Base-by-base conservation (phyloP, 495 filamentous ascomycete genomes). In the Mycothermus thermophilus region DNA sequence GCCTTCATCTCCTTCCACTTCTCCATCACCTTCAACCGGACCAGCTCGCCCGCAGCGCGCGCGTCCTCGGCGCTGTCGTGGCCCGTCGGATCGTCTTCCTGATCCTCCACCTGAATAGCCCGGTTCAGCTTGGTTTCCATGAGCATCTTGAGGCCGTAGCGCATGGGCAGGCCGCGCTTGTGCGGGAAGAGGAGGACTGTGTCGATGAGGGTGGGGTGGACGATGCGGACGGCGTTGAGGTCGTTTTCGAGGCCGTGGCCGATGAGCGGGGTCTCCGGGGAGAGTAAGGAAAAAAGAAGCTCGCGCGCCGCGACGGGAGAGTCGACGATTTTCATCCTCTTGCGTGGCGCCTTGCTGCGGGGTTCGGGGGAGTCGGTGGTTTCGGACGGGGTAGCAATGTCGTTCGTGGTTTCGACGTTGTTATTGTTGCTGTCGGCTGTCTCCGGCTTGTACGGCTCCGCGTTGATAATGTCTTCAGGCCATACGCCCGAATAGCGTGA, bases 191-290 rank as follows among this genome's bases (percentile, higher is more conserved):
- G 70, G 0, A 95, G 58, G 15, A 81, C 72, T 2, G 86, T 93
- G 57, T 99, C 90, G 44, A 96, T 69, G 30, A 95, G 67, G 1
- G 69, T 77, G 0, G 77, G 80, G 47, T 97, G 90, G 29, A 92
- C 75, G 27, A 97, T 66, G 9, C 90, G 75, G 30, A 76, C 61
- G 10, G 75, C 70, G 50, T 90, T 90, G 15, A 97, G 67, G 49
- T 97, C 90, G 50, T 97, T 97, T 48, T 96, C 90, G 8, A 96
- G 74, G 5, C 83, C 87, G 55, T 97, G 90, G 14, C 90, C 90
- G 27, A 96, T 80, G 4, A 97, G 57, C 0, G 83, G 83, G 0
- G 86, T 95, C 1, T 66, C 55, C 0, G 83, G 79, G 11, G 72
- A 62, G 23, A 96, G 64, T 32, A 79, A 59, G 0, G 64, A 58